Evolutionary conservation across 345 rosid genomes (phyloP), one percentile per base, ranked within the genome.

Genomic region (Acer campestre): DNA sequence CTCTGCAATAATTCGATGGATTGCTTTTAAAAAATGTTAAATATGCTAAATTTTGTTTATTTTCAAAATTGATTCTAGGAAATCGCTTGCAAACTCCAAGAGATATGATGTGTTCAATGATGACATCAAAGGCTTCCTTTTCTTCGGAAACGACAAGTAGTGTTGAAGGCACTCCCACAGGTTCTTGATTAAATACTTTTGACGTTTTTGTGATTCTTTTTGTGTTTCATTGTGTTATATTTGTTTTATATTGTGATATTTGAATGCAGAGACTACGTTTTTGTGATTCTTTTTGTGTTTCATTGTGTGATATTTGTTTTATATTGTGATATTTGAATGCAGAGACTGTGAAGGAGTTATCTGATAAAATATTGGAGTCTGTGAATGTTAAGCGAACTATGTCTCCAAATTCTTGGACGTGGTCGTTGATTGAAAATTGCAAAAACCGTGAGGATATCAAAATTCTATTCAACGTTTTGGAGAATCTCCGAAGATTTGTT

Each of bases 401-500:
- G 97, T 78, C 97, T 14, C 98, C 96, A 0, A 95, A 95, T 70
- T 88, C 94, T 68, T 95, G 94, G 95, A 31, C 88, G 70, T 92
- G 98, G 95, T 88, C 93, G 4, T 69, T 95, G 90, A 87, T 95
- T 73, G 88, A 71, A 61, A 92, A 82, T 48, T 95, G 98, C 80
- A 83, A 85, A 73, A 92, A 64, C 73, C 81, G 16, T 0, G 94
- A 92, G 59, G 98, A 95, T 83, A 82, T 93, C 77, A 79, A 83
- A 81, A 95, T 90, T 84, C 89, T 95, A 9, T 93, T 95, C 38
- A 83, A 86, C 17, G 78, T 80, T 75, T 81, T 95, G 84, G 84
- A 86, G 78, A 86, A 85, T 69, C 91, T 93, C 11, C 89, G 98
- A 58, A 88, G 82, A 87, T 95, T 95, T 87, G 98, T 95, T 35